Evolutionary conservation across 257 asterid species (phyloP), one percentile per base, ranked within the genome.

Genomic region (Scutellaria barbata): DNA sequence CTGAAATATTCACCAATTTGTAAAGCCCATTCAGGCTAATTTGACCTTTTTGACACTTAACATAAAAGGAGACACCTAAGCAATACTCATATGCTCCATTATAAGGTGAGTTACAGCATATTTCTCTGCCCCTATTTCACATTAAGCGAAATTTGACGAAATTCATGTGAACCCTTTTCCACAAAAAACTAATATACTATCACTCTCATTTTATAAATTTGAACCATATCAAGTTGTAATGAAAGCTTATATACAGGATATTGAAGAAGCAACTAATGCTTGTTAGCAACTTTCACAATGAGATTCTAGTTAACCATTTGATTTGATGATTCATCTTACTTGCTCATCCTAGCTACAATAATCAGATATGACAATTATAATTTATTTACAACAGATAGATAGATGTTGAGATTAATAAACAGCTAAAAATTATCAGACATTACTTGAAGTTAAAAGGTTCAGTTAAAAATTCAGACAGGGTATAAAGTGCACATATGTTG

Each of bases 241-340:
- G 16, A 22, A 25, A 1, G 18, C 59, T n/a, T n/a, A 65, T 59
- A 20, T 30, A 51, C 14, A 66, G 12, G 16, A 17, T 9, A 63
- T 17, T 10, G 8, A 45, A 17, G 45, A 6, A 42, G 48, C 17
- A 30, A 10, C 17, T 17, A 20, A 41, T 20, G 30, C 4, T 22
- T 47, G 48, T 7, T 8, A 47, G 57, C 57, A 65, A 11, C 13
- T 10, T 18, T 65, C 9, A 25, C 20, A 8, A 41, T 8, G 14
- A 0, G 7, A 65, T 25, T 47, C 58, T 13, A 22, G 30, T 30
- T 16, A 51, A 37, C 18, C 8, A 9, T 2, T 50, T 52, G 16
- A 52, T 37, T 52, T 12, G 14, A 46, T 35, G n/a, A 68, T 18
- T 53, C 54, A 40, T 68, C 63, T 12, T 51, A 17, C 54, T 14